These are phyloP conservation scores for Lagerstroemia speciosa DNA, from an alignment of 345 rosid genomes.

Conservation along the genomic window DNA sequence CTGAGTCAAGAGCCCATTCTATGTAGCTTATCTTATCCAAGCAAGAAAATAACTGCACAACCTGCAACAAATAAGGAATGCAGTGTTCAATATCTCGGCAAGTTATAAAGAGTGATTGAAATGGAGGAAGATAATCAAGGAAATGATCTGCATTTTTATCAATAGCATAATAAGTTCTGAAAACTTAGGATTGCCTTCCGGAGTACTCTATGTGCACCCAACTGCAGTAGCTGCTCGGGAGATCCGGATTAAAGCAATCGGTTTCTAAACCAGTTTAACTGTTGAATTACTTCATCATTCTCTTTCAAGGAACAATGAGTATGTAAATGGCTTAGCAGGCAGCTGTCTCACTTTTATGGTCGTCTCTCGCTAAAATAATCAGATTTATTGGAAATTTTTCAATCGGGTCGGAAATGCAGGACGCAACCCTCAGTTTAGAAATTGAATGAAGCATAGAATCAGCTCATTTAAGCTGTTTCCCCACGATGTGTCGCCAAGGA, in stretches of 20 bases:
- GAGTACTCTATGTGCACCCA: background rate
- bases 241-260: background rate
- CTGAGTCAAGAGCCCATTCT: slow-evolving; percentile 96
- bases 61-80: slow-evolving; percentile 42
- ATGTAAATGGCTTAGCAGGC: background rate
- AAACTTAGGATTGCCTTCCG: background rate
- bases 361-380: too few relatives aligned
- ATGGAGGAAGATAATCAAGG: background rate
- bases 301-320: background rate
- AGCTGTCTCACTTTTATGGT: background rate
- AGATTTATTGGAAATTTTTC: background rate
- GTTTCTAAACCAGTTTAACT: background rate
- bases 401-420: background rate
- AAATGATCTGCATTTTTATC: background rate
- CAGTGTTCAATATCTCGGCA: slow-evolving; percentile 5
- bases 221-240: background rate
- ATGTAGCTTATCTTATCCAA: slow-evolving; percentile 92
- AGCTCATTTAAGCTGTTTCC: background rate
- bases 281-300: background rate
- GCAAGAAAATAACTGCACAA: slow-evolving; percentile 91
- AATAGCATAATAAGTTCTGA: background rate
- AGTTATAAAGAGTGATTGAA: background rate
- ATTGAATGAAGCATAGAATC: too few relatives aligned
- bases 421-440: background rate
- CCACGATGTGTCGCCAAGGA: background rate